Evolutionary conservation across 2,329 filamentous ascomycete genomes (phyloP), one percentile per base, ranked within the genome.

Genomic region (Fusarium papillatum): DNA sequence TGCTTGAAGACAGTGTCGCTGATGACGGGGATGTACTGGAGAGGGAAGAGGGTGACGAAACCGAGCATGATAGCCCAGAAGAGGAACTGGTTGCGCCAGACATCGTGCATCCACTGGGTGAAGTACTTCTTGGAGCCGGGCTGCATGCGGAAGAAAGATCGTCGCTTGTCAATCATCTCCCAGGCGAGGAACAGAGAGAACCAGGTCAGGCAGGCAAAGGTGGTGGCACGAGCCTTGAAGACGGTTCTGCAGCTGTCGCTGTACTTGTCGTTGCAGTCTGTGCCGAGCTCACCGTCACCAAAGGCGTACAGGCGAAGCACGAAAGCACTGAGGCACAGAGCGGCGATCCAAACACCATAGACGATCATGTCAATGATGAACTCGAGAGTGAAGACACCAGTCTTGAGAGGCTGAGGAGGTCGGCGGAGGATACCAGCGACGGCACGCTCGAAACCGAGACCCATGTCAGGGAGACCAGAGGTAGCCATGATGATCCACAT

Each of bases 401-500:
- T 83, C 53, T 86, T 85, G 19, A 93, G 83, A 79, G 88, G 88
- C 73, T 94, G 92, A 0, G 94, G 94, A 2, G 93, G 93, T 1
- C 93, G 88, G 36, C 85, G 81, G 85, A 95, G 91, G 73, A 95
- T 92, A 80, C 94, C 93, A 0, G 93, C 89, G 0, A 92, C 91
- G 0, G 93, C 93, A 48, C 88, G 85, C 84, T 95, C 93, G 83
- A 95, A 93, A 6, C 94, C 93, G 6, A 95, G 87, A 72, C 94
- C 94, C 91, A 95, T 95, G 75, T 95, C 94, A 2, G 93, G 93
- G 77, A 95, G 87, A 24, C 91, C 92, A 57, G 92, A 94, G 1
- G 93, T 95, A 64, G 94, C 89, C 93, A 95, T 95, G 81, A 95
- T 95, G 75, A 95, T 92, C 94, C 93, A 95, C 60, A 95, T 87